A percentile compares a stretch with the other conserved stretches of the same genome.
These are phyloP conservation scores for Penicillium sp. DNA, from an alignment of 2,329 filamentous ascomycete species.

Conservation along the genomic window DNA sequence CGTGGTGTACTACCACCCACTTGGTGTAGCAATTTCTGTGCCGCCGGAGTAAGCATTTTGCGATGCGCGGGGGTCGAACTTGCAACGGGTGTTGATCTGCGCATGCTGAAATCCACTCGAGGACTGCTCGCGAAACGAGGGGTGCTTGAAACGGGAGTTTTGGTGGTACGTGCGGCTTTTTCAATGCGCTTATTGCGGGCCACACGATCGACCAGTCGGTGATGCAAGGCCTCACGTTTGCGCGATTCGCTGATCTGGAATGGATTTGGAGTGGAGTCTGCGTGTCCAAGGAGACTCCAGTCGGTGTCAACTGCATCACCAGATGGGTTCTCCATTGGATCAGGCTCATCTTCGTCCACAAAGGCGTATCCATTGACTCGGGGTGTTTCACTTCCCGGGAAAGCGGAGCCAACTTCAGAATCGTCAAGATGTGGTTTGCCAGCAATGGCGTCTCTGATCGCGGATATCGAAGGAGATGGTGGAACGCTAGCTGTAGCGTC, in stretches of 20 bases:
- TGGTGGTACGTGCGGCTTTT: constrained; percentile 64
- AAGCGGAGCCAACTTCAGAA: constrained; percentile 56
- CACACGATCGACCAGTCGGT: constrained; percentile 83
- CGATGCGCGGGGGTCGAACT: constrained; percentile 20
- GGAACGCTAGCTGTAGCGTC: constrained; percentile 57
- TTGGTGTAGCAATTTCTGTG: constrained; percentile 45
- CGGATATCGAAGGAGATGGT: constrained; percentile 80
- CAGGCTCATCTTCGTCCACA: constrained; percentile 73
- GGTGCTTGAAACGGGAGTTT: constrained; percentile 40
- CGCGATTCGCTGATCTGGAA: constrained; percentile 79
- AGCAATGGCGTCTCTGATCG: constrained; percentile 81
- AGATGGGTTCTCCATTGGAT: constrained; percentile 16
- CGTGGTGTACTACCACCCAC: constrained; percentile 37
- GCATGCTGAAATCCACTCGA: constrained; percentile 38
- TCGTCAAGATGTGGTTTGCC: constrained; percentile 68
- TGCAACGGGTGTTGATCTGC: constrained; percentile 23
- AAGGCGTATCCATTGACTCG: constrained; percentile 93
- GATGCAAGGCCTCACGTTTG: constrained; percentile 78
- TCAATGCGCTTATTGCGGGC: constrained; percentile 71
- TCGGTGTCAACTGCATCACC: constrained; percentile 17
- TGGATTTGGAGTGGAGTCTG: constrained; percentile 66
- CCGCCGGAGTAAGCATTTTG: constrained; percentile 49
- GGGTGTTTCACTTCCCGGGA: constrained; percentile 75
- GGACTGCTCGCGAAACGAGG: constrained; percentile 48
- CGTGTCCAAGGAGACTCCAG: constrained; percentile 47